Conservation (phyloP, 306 rosid species). For the Albizia julibrissin region DNA sequence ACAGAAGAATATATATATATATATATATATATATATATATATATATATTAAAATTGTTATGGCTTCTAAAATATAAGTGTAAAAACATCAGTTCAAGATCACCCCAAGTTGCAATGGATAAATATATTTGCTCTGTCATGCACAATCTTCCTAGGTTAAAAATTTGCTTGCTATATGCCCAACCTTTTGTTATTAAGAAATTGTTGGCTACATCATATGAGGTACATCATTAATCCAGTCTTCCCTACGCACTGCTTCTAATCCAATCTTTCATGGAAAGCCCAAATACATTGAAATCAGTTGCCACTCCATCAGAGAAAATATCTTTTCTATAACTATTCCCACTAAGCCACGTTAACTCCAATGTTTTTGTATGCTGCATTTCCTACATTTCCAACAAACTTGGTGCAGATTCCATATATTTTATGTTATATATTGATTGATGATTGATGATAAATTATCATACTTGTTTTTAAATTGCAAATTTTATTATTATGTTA, state of each 20-base stretch:
- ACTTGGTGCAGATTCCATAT: background rate
- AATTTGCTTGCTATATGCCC: background rate
- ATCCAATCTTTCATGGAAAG: background rate
- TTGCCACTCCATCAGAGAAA: background rate
- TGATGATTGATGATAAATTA: background rate
- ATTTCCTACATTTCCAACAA: background rate
- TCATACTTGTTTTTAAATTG: background rate
- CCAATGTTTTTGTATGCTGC: background rate
- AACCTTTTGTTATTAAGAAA: background rate
- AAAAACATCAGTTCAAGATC: background rate
- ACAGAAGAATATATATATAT: background rate
- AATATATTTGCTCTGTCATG: background rate
- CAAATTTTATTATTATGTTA: background rate
- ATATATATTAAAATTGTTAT: background rate
- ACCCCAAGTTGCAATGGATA: background rate
- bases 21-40: too few relatives aligned
- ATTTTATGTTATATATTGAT: background rate
- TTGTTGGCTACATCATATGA: constrained; percentile 3
- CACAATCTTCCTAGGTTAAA: background rate
- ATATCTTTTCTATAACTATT: background rate
- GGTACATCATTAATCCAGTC: background rate
- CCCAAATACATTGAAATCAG: background rate
- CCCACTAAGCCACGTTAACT: background rate
- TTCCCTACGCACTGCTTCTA: background rate
- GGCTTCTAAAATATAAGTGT: background rate